A percentile compares a stretch with the other conserved stretches of the same genome.
Conservation (phyloP, 2,329 filamentous ascomycete species). For the Neurospora crassa region DNA sequence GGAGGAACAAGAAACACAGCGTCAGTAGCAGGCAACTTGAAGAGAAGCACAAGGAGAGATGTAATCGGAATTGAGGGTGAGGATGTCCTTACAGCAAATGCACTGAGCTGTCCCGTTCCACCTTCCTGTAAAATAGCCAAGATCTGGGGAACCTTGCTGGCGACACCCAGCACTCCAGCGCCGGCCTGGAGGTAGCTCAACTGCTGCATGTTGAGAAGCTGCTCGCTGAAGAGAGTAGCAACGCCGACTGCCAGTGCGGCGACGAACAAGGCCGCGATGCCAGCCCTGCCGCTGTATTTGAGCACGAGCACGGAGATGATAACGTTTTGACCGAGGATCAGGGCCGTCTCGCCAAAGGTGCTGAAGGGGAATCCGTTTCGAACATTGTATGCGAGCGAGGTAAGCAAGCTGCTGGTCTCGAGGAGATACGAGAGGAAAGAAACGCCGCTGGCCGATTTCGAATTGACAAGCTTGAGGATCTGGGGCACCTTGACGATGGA, state of each 20-base stretch:
- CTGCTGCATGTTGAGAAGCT: conserved; percentile 53
- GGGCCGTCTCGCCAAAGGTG: conserved; percentile 89
- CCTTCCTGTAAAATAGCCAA: conserved; percentile 74
- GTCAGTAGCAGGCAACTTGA: conserved; percentile 5
- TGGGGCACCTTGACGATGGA: conserved; percentile 94
- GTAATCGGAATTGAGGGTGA: neutral
- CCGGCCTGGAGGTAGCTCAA: conserved; percentile 74
- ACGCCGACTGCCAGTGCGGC: conserved; percentile 62
- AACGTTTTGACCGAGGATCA: conserved; percentile 89
- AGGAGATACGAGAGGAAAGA: conserved; percentile 87
- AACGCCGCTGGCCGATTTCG: conserved; percentile 72
- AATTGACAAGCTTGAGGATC: conserved; percentile 81
- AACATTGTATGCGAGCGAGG: conserved; percentile 84
- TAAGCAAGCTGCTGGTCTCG: conserved; percentile 80
- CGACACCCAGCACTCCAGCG: conserved; percentile 72
- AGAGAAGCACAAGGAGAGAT: neutral
- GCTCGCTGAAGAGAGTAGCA: conserved; percentile 60
- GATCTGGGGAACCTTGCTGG: conserved; percentile 93
- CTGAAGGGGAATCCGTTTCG: conserved; percentile 90
- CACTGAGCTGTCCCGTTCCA: conserved; percentile 88
- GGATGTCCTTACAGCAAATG: conserved; percentile 71
- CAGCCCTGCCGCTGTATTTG: conserved; percentile 63
- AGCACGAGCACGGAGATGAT: conserved; percentile 80
- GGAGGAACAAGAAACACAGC: neutral
- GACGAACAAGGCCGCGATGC: conserved; percentile 66